Evolutionary conservation across 768 basidiomycete species (phyloP), one percentile per base, ranked within the genome.

Genomic region (Nidularia pulvinata): DNA sequence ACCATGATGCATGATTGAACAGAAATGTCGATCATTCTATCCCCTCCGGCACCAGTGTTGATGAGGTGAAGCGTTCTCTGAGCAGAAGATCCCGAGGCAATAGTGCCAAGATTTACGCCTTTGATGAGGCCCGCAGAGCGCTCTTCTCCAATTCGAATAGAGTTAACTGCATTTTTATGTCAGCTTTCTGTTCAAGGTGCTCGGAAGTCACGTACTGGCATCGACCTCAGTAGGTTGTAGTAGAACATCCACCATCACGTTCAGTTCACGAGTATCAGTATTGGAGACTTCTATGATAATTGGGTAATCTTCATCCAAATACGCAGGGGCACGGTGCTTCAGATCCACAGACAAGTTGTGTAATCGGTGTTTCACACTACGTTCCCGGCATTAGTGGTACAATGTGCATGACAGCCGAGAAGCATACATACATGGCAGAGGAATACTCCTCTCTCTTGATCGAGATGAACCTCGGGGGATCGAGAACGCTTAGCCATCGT

Each of bases 1-100:
- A 57, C 57, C 25, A 44, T 55, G 16, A 54, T 57, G 5, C 73
- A 75, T 7, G 91, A 87, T 52, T 86, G 88, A 35, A 95, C 71
- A 0, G 93, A 94, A 35, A 96, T 73, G 63, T 97, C 95, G 51
- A 97, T 67, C 44, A 84, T 77, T 44, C 93, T 81, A 50, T 89
- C 83, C 1, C 89, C 91, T 1, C 81, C 72, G 1, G 78, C 80
- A 11, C 91, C 88, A 0, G 77, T 74, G 59, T 80, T 85, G 39
- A 75, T 68, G 35, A 96, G 72, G 59, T 78, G 74, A 36, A 98
- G 63, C 7, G 83, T 86, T 65, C 89, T 92, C 47, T 76, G 58
- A 2, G 73, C 73, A 35, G 74, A 81, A 1, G 73, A 76, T 1
- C 88, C 86, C 0, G 90, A 83, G 1, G 72, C 58, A 16, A 96